phyloP scores from a whole-genome alignment of 2,329 filamentous ascomycete species.

The Ilyonectria sp. region DNA sequence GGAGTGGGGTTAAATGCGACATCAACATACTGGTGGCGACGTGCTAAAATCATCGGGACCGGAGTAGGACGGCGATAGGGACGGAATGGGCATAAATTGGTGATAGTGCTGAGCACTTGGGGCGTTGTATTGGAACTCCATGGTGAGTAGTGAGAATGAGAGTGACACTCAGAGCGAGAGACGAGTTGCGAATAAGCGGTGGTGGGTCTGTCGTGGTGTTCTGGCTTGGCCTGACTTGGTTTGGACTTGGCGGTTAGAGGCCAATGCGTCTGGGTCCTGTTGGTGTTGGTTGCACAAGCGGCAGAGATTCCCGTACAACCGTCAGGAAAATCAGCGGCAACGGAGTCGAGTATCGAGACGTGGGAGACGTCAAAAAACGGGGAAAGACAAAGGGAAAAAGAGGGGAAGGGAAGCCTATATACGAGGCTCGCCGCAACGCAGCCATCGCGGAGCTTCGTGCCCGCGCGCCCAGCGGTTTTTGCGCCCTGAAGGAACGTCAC shows the following conservation, averaged over 20 bases:
- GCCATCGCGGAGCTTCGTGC: not conserved
- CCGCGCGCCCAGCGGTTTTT: too few relatives aligned
- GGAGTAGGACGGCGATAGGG: slow-evolving; percentile 68
- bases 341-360: not conserved
- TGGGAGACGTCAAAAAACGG: not conserved
- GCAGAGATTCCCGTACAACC: not conserved
- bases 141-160: slow-evolving; percentile 43
- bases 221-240: not conserved
- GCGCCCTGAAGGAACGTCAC: not conserved
- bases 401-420: not conserved
- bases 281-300: not conserved
- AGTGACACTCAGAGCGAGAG: not conserved
- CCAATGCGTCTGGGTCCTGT: too few relatives aligned
- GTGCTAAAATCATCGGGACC: slow-evolving; percentile 69
- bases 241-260: not conserved
- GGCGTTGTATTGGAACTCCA: slow-evolving; percentile 69
- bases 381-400: not conserved
- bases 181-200: not conserved
- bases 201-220: not conserved
- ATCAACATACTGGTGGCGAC: slow-evolving; percentile 67
- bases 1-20: slow-evolving; percentile 35
- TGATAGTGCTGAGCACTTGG: slow-evolving; percentile 65
- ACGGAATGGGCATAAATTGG: slow-evolving; percentile 67
- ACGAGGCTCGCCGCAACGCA: not conserved
- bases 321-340: not conserved